Percentiles rank a stretch among this genome's conserved stretches.
These are phyloP conservation scores for Zizania palustris DNA, from an alignment of 202 grass and related monocot species.

Conservation along the genomic window DNA sequence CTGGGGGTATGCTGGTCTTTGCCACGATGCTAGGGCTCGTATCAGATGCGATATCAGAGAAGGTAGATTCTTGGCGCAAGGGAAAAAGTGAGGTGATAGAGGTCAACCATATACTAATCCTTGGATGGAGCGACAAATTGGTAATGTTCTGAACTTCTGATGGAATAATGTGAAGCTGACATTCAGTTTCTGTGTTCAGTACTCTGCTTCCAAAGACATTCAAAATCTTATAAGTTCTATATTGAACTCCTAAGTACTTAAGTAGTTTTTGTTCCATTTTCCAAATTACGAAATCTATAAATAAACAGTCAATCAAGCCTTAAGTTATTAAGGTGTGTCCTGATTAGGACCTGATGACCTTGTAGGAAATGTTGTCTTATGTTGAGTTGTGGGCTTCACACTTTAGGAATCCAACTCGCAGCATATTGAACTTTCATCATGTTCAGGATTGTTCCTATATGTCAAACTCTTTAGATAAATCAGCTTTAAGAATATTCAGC, in stretches of 20 bases:
- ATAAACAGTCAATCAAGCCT: neutral
- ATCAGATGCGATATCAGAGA: slow-evolving; percentile 98
- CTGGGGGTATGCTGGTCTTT: slow-evolving; percentile 96
- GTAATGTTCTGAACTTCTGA: slow-evolving; percentile 49
- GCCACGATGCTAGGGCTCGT: slow-evolving; percentile 96
- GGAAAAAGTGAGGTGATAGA: slow-evolving; percentile 98
- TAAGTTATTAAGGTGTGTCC: neutral
- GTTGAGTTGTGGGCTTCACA: neutral
- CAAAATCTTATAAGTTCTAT: neutral
- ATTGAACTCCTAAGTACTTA: neutral
- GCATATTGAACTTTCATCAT: neutral
- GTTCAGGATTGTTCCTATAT: neutral
- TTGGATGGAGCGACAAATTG: slow-evolving; percentile 99
- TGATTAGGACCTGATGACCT: neutral
- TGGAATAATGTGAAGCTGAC: neutral
- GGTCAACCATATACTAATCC: slow-evolving; percentile 92
- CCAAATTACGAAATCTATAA: neutral
- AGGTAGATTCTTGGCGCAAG: slow-evolving; percentile 99
- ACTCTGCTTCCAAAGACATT: neutral
- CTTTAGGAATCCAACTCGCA: neutral
- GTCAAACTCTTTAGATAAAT: neutral
- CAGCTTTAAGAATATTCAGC: neutral
- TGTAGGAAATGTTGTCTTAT: slow-evolving; percentile 23
- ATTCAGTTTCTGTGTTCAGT: neutral
- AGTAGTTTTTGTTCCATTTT: neutral